phyloP scores from a whole-genome alignment of 2,329 filamentous ascomycete genomes.

The Stagonosporopsis vannaccii region DNA sequence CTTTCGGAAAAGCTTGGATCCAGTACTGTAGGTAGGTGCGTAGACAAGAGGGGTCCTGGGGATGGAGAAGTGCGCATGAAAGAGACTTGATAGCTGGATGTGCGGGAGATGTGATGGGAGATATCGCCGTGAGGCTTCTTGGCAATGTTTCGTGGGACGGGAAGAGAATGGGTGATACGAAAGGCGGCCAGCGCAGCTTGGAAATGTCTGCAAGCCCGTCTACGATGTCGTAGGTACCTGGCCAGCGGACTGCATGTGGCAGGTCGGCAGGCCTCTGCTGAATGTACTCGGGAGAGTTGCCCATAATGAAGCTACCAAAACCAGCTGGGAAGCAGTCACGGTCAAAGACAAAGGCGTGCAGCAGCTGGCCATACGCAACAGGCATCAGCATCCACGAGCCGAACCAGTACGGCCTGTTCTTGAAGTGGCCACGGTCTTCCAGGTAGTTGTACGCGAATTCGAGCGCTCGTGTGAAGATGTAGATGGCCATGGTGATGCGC shows the following conservation, averaged over 20 bases:
- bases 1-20: slow-evolving; percentile 79
- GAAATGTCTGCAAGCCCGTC: slow-evolving; percentile 85
- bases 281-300: slow-evolving; percentile 79
- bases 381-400: slow-evolving; percentile 62
- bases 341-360: slow-evolving; percentile 61
- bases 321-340: slow-evolving; percentile 61
- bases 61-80: slow-evolving; percentile 89
- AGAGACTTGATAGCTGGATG: slow-evolving; percentile 86
- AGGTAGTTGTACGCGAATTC: slow-evolving; percentile 88
- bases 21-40: slow-evolving; percentile 89
- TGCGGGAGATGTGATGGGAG: slow-evolving; percentile 80
- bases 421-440: slow-evolving; percentile 72
- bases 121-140: slow-evolving; percentile 69
- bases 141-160: slow-evolving; percentile 72
- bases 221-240: slow-evolving; percentile 75
- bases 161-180: slow-evolving; percentile 86
- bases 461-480: slow-evolving; percentile 78
- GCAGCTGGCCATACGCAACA: slow-evolving; percentile 56
- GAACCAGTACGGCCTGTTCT: slow-evolving; percentile 72
- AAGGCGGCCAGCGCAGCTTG: slow-evolving; percentile 83
- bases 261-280: slow-evolving; percentile 74
- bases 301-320: slow-evolving; percentile 71
- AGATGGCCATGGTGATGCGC: slow-evolving; percentile 82
- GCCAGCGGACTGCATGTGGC: slow-evolving; percentile 74
- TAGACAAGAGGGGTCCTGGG: slow-evolving; percentile 83